These are phyloP conservation scores for Pugionium dolabratum DNA, from an alignment of 345 rosid genomes.

Conservation along the genomic window DNA sequence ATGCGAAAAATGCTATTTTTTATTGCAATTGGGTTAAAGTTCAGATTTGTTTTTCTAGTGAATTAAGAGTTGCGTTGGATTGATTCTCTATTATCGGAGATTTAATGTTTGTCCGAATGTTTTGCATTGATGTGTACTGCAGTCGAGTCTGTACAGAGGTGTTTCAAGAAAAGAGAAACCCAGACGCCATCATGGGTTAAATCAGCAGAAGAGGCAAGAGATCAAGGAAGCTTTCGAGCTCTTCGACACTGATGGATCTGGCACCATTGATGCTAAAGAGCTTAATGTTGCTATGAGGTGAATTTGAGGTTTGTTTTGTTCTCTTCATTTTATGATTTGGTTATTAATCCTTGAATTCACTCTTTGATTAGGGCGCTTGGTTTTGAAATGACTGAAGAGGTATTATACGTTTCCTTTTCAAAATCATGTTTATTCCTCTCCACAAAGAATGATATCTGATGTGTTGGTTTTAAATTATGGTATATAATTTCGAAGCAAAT, in stretches of 20 bases:
- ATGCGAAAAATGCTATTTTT: constrained; percentile 1
- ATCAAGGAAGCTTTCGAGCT: constrained; percentile 92
- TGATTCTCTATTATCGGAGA: background rate
- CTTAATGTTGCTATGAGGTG: constrained; percentile 98
- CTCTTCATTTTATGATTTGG: background rate
- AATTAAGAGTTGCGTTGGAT: constrained; percentile 11
- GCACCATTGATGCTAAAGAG: constrained; percentile 97
- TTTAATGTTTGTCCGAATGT: background rate
- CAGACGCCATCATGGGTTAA: constrained; percentile 72
- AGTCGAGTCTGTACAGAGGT: constrained; percentile 58
- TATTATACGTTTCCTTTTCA: constrained; percentile 27
- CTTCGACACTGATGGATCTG: constrained; percentile 94
- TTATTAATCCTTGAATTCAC: background rate
- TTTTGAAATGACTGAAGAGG: constrained; percentile 95
- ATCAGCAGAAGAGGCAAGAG: constrained; percentile 77
- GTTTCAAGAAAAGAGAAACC: constrained; percentile 65
- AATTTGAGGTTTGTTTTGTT: background rate
- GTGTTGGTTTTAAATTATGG: background rate
- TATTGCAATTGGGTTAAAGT: background rate
- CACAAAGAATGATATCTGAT: background rate
- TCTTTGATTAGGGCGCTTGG: constrained; percentile 80
- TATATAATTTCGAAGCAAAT: constrained; percentile 58
- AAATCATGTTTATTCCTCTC: background rate
- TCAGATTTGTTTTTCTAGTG: constrained; percentile 9
- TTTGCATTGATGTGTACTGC: constrained; percentile 5